These are phyloP conservation scores for Aureobasidium melanogenum DNA, from an alignment of 2,329 filamentous ascomycete species.

Conservation along the genomic window DNA sequence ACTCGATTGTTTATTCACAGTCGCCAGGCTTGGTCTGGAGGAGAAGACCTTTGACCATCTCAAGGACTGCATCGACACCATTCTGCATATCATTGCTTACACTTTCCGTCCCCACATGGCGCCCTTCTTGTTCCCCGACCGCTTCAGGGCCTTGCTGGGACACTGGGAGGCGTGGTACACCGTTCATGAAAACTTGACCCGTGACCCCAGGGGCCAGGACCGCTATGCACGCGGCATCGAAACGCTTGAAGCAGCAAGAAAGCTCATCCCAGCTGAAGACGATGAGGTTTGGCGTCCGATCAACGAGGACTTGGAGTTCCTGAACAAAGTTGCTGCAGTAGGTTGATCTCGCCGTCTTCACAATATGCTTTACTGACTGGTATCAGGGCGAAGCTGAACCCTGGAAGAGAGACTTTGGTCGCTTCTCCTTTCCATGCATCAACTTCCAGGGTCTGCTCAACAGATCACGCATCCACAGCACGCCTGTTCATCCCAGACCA, in stretches of 20 bases:
- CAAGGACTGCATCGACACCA: neutral
- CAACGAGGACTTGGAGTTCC: neutral
- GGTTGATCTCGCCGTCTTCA: neutral
- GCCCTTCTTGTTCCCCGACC: neutral
- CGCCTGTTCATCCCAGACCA: neutral
- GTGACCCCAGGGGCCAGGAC: no score
- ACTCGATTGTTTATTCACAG: neutral
- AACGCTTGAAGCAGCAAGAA: neutral
- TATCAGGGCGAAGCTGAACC: neutral
- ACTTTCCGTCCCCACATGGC: neutral
- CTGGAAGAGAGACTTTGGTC: neutral
- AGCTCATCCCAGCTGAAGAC: neutral
- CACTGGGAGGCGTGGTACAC: neutral
- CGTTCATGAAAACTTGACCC: neutral
- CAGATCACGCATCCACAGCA: neutral
- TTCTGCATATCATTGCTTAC: neutral
- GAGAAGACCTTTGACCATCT: neutral
- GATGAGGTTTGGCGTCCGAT: neutral
- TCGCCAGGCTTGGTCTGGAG: neutral
- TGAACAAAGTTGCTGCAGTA: neutral
- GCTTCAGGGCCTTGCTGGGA: neutral
- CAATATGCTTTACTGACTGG: neutral
- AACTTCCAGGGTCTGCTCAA: neutral
- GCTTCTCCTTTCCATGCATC: neutral
- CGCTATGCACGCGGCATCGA: no score